A percentile compares a stretch with the other conserved stretches of the same genome.
phyloP scores from a whole-genome alignment of 1,284 basidiomycete species.

The Sporisorium reilianum region DNA sequence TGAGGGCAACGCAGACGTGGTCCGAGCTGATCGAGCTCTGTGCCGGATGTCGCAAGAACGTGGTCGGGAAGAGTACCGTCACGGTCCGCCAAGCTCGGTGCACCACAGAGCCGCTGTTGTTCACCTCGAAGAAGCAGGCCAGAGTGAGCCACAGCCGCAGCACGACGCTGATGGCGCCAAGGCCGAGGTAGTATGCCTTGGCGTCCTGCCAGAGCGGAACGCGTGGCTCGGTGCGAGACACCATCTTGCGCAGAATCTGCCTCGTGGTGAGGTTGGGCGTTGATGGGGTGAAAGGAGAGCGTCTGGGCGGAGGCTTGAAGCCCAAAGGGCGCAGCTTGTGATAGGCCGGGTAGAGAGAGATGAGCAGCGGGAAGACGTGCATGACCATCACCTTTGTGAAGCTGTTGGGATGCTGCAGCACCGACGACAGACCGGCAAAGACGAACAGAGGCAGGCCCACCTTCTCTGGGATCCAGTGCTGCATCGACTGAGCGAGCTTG shows the following conservation, averaged over 20 bases:
- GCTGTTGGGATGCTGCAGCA: slow-evolving; percentile 74
- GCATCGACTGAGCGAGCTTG: slow-evolving; percentile 18
- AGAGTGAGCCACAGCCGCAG: slow-evolving; percentile 29
- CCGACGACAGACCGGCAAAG: slow-evolving; percentile 73
- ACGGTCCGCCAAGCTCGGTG: slow-evolving; percentile 17
- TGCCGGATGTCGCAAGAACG: slow-evolving; percentile 46
- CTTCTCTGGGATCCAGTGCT: slow-evolving; percentile 22
- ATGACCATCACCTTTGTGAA: slow-evolving; percentile 75
- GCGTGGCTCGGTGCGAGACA: slow-evolving; percentile 12
- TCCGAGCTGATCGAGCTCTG: slow-evolving; percentile 53
- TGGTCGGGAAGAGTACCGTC: slow-evolving; percentile 29
- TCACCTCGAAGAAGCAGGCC: slow-evolving; percentile 13
- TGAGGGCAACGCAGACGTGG: slow-evolving; percentile 40
- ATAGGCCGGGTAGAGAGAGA: slow-evolving; percentile 70
- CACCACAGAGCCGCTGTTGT: neutral
- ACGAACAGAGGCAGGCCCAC: slow-evolving; percentile 69
- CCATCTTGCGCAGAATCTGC: slow-evolving; percentile 15
- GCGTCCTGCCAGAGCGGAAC: slow-evolving; percentile 18
- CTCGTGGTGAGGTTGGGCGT: slow-evolving; percentile 1
- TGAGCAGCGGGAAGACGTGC: slow-evolving; percentile 76
- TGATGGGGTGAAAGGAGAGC: neutral
- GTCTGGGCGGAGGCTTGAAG: neutral
- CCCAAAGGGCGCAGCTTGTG: slow-evolving; percentile 3
- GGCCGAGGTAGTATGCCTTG: slow-evolving; percentile 29
- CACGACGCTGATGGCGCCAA: slow-evolving; percentile 24